Base-by-base conservation (phyloP, 2,329 filamentous ascomycete species). In the Coniochaeta ligniaria region DNA sequence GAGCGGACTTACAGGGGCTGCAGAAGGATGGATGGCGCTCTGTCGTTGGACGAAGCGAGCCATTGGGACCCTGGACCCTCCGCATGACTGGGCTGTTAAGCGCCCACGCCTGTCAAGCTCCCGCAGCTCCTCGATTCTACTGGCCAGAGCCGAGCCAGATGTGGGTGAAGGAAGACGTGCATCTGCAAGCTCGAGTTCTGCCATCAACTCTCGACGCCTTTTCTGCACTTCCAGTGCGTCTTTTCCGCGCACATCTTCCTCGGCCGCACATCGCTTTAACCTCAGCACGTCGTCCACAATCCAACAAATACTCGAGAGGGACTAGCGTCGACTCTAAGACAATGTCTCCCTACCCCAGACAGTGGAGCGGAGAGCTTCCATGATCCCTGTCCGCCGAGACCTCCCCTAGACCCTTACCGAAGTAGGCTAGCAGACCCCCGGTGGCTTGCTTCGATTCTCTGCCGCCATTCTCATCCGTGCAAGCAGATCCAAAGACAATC, bases 81-180 rank as follows among this genome's bases (percentile, higher is more conserved):
- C 56, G 35, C 57, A 58, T 58, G 56, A 62, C 47, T 52, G 47
- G 47, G 71, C 70, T 71, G 69, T 74, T 84, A 84, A 84, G 82
- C 82, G 82, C 82, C 79, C 77, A 78, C 72, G 76, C 76, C 77
- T 81, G 79, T 78, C 76, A 71, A 68, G 69, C 72, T 71, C 73
- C 11, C 76, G 79, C 79, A 79, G 76, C 74, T 75, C 63, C 62
- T 68, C 67, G 58, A 47, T 71, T 62, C 66, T 66, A 75, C 70
- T 76, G 73, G 73, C 64, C 63, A 62, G 61, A 61, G 60, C 43
- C 55, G 41, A 55, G 59, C 59, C 47, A 8, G 58, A 58, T 60
- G 57, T 60, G 59, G 62, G 59, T 38, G 59, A 63, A 31, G 50
- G 57, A 62, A 63, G 69, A 73, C 69, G 71, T 71, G 71, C 75